Evolutionary conservation across 2,329 filamentous ascomycete species (phyloP), one percentile per base, ranked within the genome.

Genomic region (Paecilomyces fulvus): DNA sequence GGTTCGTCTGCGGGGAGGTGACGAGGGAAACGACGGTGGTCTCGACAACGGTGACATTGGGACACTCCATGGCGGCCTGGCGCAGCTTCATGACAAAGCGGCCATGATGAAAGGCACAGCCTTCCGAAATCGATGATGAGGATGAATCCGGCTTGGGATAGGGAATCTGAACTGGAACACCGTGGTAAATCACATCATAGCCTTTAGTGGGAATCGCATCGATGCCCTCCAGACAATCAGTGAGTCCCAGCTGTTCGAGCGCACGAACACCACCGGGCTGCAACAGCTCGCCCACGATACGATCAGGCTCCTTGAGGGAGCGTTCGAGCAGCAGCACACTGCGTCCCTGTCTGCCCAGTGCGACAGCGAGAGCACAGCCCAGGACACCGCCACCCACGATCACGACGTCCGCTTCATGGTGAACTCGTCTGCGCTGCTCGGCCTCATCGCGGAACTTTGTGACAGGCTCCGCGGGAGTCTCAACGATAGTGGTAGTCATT

Each of bases 281-380:
- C 65, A 99, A 78, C 61, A 99, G 77, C 77, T 99, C 94, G 65
- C 94, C 94, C 51, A 99, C 91, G 63, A 99, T 99, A 61, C 94
- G 86, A 76, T 97, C 88, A 20, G 94, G 94, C 77, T 97, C 88
- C 74, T 90, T 90, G 75, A 97, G 79, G 75, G 85, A 95, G 66
- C 84, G 83, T 77, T 99, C 94, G 53, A 99, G 83, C 53, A 99
- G 78, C 25, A 97, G 81, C 25, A 99, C 92, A 70, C 89, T 95
- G 60, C 94, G 85, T 55, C 91, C 92, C 76, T 97, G 94, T 65
- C 88, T 86, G 58, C 89, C 92, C 50, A 97, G 81, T 21, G 92
- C 85, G 61, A 86, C 88, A 17, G 94, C 92, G 21, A 91, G 79
- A 20, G 92, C 89, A 72, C 90, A 95, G 46, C 94, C 94, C 60